These are phyloP conservation scores for Solanum stenotomum DNA, from an alignment of 257 asterid genomes.

Conservation along the genomic window DNA sequence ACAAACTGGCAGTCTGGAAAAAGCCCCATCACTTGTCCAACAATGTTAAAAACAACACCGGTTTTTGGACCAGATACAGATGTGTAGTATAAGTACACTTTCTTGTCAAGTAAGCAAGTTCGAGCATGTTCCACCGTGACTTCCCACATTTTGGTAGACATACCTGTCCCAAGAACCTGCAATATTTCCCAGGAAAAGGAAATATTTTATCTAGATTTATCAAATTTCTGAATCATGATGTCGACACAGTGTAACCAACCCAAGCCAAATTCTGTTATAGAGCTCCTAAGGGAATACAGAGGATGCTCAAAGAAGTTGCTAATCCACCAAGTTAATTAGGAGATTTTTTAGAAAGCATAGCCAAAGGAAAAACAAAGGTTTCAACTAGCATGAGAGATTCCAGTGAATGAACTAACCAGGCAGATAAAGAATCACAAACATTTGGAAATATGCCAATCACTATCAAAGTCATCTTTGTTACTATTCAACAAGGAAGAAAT, in stretches of 20 bases:
- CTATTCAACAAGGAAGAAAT: not conserved
- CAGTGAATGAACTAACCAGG: not conserved
- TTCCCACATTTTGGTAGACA: constrained; percentile 95
- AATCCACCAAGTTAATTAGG: not conserved
- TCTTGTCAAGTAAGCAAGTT: constrained; percentile 70
- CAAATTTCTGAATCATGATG: not conserved
- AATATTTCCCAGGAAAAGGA: not conserved
- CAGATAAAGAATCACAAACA: not conserved
- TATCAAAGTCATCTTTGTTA: not conserved
- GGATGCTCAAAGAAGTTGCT: not conserved
- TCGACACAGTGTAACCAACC: not conserved
- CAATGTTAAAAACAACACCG: constrained; percentile 62
- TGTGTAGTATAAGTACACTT: constrained; percentile 41
- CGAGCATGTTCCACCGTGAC: constrained; percentile 64
- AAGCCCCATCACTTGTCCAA: constrained; percentile 68
- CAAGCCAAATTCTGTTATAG: not conserved
- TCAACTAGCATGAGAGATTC: not conserved
- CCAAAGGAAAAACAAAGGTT: not conserved
- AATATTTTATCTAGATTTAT: not conserved
- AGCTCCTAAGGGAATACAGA: not conserved
- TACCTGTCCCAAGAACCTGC: constrained; percentile 84
- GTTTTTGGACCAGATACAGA: constrained; percentile 32
- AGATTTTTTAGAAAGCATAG: not conserved
- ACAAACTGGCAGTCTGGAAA: constrained; percentile 45
- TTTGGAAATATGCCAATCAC: not conserved